phyloP scores from a whole-genome alignment of 169 alveolate genomes.

The Plasmodium gallinaceum region DNA sequence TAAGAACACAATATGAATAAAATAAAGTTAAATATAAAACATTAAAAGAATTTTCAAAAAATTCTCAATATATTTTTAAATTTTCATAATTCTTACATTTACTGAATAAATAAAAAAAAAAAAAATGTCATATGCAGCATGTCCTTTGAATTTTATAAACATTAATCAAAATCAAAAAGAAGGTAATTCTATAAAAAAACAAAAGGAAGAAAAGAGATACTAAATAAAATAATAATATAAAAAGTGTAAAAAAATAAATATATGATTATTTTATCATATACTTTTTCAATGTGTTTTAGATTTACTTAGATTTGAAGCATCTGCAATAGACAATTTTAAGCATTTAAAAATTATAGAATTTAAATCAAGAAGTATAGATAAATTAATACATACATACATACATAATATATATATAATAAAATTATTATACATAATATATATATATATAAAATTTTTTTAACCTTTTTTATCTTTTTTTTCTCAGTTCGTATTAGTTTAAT shows the following conservation, averaged over 20 bases:
- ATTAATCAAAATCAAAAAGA: slow-evolving; percentile 66
- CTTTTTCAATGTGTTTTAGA: slow-evolving; percentile 20
- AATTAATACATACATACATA: neutral
- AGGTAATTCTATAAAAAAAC: slow-evolving; percentile 13
- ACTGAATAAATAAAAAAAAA: slow-evolving; percentile 1
- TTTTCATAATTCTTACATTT: neutral
- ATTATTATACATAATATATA: neutral
- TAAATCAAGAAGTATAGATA: slow-evolving; percentile 28
- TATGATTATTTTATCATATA: neutral
- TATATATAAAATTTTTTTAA: neutral
- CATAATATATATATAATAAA: neutral
- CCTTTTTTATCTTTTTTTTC: neutral
- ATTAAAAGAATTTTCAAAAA: neutral
- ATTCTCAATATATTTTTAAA: neutral
- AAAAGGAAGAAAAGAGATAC: neutral
- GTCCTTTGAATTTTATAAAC: slow-evolving; percentile 41
- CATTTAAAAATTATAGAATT: slow-evolving; percentile 33
- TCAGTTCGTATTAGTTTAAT: slow-evolving; percentile 42
- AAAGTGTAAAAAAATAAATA: neutral
- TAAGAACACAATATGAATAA: too few relatives aligned
- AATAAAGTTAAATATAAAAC: neutral
- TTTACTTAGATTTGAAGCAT: slow-evolving; percentile 49
- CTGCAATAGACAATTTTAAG: slow-evolving; percentile 44
- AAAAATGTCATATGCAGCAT: slow-evolving; percentile 65
- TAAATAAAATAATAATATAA: neutral